Evolutionary conservation across 176 grass and related monocot genomes (phyloP).

Genomic region (Hordeum marinum): DNA sequence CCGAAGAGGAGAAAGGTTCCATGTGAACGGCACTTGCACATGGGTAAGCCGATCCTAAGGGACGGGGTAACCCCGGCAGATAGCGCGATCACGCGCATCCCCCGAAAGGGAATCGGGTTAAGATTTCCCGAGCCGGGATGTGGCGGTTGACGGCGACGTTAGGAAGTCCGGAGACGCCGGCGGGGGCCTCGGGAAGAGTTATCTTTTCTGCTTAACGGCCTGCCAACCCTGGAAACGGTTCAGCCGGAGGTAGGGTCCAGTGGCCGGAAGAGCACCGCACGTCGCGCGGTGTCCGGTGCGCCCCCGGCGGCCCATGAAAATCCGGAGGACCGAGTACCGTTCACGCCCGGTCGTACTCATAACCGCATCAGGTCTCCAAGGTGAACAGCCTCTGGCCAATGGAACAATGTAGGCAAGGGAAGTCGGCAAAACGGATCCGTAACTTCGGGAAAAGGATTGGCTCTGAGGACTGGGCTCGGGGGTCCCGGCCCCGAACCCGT

Average conservation of each 20-base stretch:
- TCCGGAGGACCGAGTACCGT: conserved; percentile 52
- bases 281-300: conserved; percentile 59
- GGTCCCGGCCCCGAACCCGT: conserved; percentile 52
- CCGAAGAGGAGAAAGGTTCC: conserved; percentile 85
- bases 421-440: conserved; percentile 83
- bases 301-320: conserved; percentile 60
- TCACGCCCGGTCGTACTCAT: conserved; percentile 52
- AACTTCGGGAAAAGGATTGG: conserved; percentile 82
- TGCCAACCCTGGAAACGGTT: conserved; percentile 55
- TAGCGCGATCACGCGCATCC: neutral
- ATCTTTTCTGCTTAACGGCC: conserved; percentile 74
- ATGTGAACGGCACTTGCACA: conserved; percentile 84
- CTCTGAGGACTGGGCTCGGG: conserved; percentile 67
- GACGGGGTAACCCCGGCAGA: conserved; percentile 48
- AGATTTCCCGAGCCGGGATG: conserved; percentile 49
- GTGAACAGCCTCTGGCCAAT: conserved; percentile 24
- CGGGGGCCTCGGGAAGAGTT: conserved; percentile 62
- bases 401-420: conserved; percentile 39
- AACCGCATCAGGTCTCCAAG: conserved; percentile 48
- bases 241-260: conserved; percentile 69
- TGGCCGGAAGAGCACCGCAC: conserved; percentile 62
- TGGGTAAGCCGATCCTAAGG: conserved; percentile 73
- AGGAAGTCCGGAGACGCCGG: conserved; percentile 51
- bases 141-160: conserved; percentile 49
- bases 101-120: conserved; percentile 34